Evolutionary conservation across 495 filamentous ascomycete genomes (phyloP).

Genomic region (Neurospora pannonica): DNA sequence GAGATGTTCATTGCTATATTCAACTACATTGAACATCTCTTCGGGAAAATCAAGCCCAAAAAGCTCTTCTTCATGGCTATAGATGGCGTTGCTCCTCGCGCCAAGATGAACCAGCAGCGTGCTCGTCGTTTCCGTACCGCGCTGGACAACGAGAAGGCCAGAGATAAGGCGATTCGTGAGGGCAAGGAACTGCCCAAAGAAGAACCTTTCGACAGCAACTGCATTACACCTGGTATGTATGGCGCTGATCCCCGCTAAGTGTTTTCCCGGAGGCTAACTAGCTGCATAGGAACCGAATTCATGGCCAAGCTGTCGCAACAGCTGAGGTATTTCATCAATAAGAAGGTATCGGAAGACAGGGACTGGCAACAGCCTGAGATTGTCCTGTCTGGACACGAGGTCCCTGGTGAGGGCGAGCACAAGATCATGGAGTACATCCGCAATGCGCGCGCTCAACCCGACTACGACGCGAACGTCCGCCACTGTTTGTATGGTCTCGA

Average conservation of each 20-base stretch:
- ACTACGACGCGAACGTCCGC: constrained; percentile 89
- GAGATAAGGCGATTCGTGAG: constrained; percentile 80
- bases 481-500: constrained; percentile 97
- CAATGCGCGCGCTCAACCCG: constrained; percentile 84
- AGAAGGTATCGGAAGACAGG: constrained; percentile 92
- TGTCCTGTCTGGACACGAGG: constrained; percentile 94
- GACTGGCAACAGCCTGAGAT: constrained; percentile 97
- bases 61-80: constrained; percentile 99
- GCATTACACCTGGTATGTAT: constrained; percentile 74
- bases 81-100: constrained; percentile 92
- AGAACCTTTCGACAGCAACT: constrained; percentile 96
- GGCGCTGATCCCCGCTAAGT: background rate
- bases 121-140: constrained; percentile 92
- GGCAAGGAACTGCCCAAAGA: constrained; percentile 91
- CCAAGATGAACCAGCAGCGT: constrained; percentile 99
- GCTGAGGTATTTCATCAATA: constrained; percentile 96
- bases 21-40: constrained; percentile 99
- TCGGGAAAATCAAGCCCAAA: constrained; percentile 96
- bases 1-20: constrained; percentile 99
- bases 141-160: constrained; percentile 76
- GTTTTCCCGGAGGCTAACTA: background rate
- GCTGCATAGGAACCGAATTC: constrained; percentile 59
- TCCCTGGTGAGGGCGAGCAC: constrained; percentile 98
- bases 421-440: constrained; percentile 99
- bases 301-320: constrained; percentile 93